Evolutionary conservation across 2,329 filamentous ascomycete species (phyloP).

Genomic region (Ceratocystis papillata): DNA sequence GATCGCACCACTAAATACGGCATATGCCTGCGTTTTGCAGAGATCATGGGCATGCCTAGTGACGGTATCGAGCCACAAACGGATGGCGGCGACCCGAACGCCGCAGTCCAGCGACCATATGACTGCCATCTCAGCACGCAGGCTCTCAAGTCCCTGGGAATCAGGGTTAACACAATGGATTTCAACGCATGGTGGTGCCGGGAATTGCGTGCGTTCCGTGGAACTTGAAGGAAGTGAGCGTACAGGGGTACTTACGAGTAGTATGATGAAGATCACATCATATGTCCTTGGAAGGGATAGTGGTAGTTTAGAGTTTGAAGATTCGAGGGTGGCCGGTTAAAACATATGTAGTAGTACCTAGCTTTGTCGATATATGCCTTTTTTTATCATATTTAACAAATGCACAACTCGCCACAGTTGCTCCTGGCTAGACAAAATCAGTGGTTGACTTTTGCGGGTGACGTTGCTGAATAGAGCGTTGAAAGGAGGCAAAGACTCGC

Average conservation of each 20-base stretch:
- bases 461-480: neutral
- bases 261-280: conserved; percentile 1
- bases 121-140: conserved; percentile 79
- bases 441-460: neutral
- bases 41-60: conserved; percentile 65
- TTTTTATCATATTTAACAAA: neutral
- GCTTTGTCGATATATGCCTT: neutral
- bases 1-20: conserved; percentile 82
- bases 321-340: neutral
- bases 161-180: conserved; percentile 61
- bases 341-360: neutral
- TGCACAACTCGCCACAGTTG: neutral
- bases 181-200: conserved; percentile 74
- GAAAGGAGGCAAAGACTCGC: neutral
- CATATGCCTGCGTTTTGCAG: conserved; percentile 66
- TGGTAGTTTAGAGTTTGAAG: neutral
- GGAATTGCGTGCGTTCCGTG: conserved; percentile 47
- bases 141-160: conserved; percentile 59
- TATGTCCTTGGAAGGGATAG: neutral
- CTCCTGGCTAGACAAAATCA: neutral
- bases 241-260: neutral
- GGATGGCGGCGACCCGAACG: conserved; percentile 60
- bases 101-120: conserved; percentile 67
- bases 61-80: conserved; percentile 58
- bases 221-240: neutral